Percentiles rank a stretch among this genome's conserved stretches.
Evolutionary conservation across 1,284 basidiomycete genomes (phyloP).

Genomic region (Ceratobasidium sp.): DNA sequence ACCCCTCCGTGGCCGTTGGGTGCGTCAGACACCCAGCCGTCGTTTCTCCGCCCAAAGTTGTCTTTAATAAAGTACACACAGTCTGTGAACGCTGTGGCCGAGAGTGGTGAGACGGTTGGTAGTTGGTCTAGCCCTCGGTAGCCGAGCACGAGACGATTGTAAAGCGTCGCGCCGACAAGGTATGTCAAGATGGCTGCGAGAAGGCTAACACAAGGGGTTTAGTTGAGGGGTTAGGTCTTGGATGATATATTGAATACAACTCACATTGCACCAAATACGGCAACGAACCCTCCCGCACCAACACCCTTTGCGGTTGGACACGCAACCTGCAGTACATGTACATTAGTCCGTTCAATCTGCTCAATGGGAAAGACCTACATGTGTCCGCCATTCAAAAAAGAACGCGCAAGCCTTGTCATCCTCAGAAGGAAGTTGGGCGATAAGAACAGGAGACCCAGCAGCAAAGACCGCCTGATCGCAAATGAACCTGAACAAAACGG

Average conservation of each 20-base stretch:
- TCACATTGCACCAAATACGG: constrained; percentile 68
- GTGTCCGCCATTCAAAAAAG: constrained; percentile 79
- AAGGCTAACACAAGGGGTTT: constrained; percentile 58
- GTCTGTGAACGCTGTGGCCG: constrained; percentile 34
- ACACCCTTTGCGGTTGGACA: constrained; percentile 71
- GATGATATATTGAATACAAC: constrained; percentile 49
- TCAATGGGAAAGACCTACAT: constrained; percentile 61
- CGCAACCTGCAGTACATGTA: constrained; percentile 64
- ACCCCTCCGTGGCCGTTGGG: constrained; percentile 1
- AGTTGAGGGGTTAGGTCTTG: background rate
- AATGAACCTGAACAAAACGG: constrained; percentile 69
- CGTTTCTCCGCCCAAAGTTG: constrained; percentile 35
- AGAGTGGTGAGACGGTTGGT: constrained; percentile 59
- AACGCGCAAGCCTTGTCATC: constrained; percentile 75
- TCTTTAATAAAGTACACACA: constrained; percentile 39
- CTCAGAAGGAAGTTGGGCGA: constrained; percentile 72
- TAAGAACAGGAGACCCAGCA: constrained; percentile 66
- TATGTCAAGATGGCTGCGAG: constrained; percentile 69
- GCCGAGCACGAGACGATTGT: constrained; percentile 76
- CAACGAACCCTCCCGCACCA: constrained; percentile 65
- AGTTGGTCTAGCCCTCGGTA: constrained; percentile 74
- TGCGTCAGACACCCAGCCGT: constrained; percentile 21
- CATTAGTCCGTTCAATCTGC: constrained; percentile 45
- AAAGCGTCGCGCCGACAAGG: constrained; percentile 71
- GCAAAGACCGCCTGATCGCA: constrained; percentile 69